Evolutionary conservation across 163 green algal species (phyloP).

Genomic region (Chloroidium sp.): DNA sequence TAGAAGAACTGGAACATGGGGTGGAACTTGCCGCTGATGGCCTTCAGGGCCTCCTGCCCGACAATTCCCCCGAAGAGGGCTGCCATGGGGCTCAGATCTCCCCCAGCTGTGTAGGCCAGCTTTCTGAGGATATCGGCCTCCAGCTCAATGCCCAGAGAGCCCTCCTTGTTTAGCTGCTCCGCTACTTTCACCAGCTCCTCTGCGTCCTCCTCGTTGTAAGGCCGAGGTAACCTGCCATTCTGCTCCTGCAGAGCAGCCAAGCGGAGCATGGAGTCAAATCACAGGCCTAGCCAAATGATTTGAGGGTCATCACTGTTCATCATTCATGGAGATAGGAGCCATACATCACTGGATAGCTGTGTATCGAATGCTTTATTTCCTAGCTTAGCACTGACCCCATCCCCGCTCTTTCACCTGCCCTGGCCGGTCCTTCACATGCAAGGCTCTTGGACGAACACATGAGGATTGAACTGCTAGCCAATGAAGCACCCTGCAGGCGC

Average conservation of each 20-base stretch:
- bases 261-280: too few relatives aligned
- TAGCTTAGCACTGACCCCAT: too few relatives aligned
- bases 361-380: too few relatives aligned
- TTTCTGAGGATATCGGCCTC: slow-evolving; percentile 50
- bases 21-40: slow-evolving; percentile 91
- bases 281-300: too few relatives aligned
- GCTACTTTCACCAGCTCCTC: slow-evolving; percentile 53
- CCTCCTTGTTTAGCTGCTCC: slow-evolving; percentile 41
- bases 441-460: too few relatives aligned
- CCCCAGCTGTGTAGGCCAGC: slow-evolving; percentile 53
- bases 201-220: slow-evolving; percentile 59
- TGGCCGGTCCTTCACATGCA: too few relatives aligned
- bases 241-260: slow-evolving; percentile 27
- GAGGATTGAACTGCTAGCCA: too few relatives aligned
- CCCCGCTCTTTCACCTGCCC: too few relatives aligned
- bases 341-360: too few relatives aligned
- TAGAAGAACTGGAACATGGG: slow-evolving; percentile 90
- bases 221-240: slow-evolving; percentile 42
- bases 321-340: too few relatives aligned
- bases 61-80: slow-evolving; percentile 95
- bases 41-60: slow-evolving; percentile 92
- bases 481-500: neutral
- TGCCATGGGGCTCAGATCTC: slow-evolving; percentile 86
- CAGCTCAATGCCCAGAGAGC: slow-evolving; percentile 43
- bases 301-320: too few relatives aligned